Evolutionary conservation across 371 early-diverging fungal species (phyloP).

Genomic region (Apophysomyces ossiformis): DNA sequence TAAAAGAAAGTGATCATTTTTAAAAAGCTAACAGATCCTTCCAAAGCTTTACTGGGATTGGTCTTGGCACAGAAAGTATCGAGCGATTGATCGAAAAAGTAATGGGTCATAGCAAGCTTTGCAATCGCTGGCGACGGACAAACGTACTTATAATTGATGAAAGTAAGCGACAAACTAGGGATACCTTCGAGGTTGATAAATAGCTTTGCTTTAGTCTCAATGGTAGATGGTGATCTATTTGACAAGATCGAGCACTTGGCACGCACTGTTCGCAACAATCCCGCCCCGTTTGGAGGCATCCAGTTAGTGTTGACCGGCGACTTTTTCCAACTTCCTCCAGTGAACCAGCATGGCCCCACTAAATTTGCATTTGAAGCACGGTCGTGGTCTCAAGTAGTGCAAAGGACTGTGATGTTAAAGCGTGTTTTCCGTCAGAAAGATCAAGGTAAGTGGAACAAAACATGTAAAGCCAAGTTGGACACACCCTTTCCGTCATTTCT

Average conservation of each 20-base stretch:
- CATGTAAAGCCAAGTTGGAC: background rate
- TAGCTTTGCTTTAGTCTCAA: conserved; percentile 66
- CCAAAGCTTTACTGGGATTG: conserved; percentile 75
- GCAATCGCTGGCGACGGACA: conserved; percentile 62
- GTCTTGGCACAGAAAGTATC: conserved; percentile 59
- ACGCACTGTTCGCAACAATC: conserved; percentile 47
- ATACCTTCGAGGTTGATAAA: background rate
- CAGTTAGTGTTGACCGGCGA: conserved; percentile 89
- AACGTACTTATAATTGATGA: conserved; percentile 89
- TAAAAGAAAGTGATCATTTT: background rate
- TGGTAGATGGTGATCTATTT: conserved; percentile 83
- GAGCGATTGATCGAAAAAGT: conserved; percentile 48
- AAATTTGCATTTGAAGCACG: conserved; percentile 77
- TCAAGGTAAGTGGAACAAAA: conserved; percentile 28
- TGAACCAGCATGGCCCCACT: conserved; percentile 39
- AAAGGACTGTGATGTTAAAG: conserved; percentile 52
- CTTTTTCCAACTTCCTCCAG: conserved; percentile 93
- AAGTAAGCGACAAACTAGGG: conserved; percentile 48
- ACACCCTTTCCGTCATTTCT: no score
- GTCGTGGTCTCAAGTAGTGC: conserved; percentile 66
- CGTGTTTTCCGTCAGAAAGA: conserved; percentile 64
- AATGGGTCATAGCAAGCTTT: conserved; percentile 25
- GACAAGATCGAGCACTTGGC: conserved; percentile 84
- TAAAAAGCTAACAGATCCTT: background rate
- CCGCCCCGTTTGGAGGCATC: conserved; percentile 86